phyloP scores from a whole-genome alignment of 257 asterid genomes.

The Galeopsis tetrahit region DNA sequence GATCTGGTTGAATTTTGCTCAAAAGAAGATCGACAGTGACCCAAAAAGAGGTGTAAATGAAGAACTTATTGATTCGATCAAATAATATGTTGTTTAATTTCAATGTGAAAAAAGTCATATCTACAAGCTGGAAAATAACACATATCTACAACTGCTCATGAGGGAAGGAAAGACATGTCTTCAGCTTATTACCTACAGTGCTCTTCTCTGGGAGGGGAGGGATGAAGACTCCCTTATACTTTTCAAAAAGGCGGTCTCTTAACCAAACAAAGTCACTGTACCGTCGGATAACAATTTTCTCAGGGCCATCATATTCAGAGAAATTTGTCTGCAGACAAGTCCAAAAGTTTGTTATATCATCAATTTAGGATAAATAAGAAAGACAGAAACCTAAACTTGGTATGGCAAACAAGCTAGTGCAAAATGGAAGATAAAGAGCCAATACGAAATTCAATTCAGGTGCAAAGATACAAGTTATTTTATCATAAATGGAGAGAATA shows the following conservation, averaged over 20 bases:
- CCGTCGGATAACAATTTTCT: slow-evolving; percentile 93
- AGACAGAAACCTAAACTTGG: slow-evolving; percentile 22
- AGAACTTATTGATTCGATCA: not conserved
- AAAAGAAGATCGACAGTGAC: slow-evolving; percentile 7
- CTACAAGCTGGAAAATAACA: slow-evolving; percentile 20
- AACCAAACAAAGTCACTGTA: slow-evolving; percentile 97
- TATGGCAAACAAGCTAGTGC: slow-evolving; percentile 21
- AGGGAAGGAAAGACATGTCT: slow-evolving; percentile 21
- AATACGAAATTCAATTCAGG: slow-evolving; percentile 3
- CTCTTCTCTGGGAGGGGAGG: slow-evolving; percentile 99
- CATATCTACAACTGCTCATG: slow-evolving; percentile 28
- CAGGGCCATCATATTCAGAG: slow-evolving; percentile 82
- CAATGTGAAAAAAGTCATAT: not conserved
- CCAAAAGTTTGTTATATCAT: slow-evolving; percentile 26
- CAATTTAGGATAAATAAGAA: slow-evolving; percentile 12
- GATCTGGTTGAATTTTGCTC: not conserved
- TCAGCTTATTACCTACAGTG: slow-evolving; percentile 81
- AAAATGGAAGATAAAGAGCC: slow-evolving; percentile 20
- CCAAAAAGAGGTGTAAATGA: slow-evolving; percentile 2
- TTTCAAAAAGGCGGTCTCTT: slow-evolving; percentile 89
- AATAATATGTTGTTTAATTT: slow-evolving; percentile 2
- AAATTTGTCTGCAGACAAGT: slow-evolving; percentile 74
- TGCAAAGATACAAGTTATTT: slow-evolving; percentile 25
- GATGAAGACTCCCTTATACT: slow-evolving; percentile 89
- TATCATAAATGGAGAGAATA: not conserved